These are phyloP conservation scores for Lonicera japonica DNA, from an alignment of 129 eudicot genomes.

Conservation along the genomic window DNA sequence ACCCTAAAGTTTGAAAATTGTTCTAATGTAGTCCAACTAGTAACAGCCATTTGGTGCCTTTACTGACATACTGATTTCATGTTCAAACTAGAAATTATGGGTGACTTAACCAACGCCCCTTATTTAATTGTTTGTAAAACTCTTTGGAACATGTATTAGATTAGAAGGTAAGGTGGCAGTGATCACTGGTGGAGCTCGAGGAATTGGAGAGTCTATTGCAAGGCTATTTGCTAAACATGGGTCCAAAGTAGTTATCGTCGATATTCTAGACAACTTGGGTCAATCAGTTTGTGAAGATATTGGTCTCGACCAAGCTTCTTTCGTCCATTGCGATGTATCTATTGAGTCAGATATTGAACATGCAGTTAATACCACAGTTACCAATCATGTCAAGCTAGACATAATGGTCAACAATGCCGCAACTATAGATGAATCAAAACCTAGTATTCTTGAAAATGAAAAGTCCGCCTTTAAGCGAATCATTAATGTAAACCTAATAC, in stretches of 20 bases:
- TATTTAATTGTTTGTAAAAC: too few relatives aligned
- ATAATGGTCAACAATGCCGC: slow-evolving; percentile 30
- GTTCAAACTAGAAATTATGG: too few relatives aligned
- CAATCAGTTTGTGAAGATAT: slow-evolving; percentile 12
- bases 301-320: slow-evolving; percentile 11
- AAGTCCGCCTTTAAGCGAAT: slow-evolving; percentile 22
- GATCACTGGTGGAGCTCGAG: slow-evolving; percentile 30
- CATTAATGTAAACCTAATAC: slow-evolving; percentile 11
- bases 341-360: slow-evolving; percentile 20
- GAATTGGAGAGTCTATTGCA: slow-evolving; percentile 26
- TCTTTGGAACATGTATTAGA: not conserved
- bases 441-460: slow-evolving; percentile 21
- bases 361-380: slow-evolving; percentile 15
- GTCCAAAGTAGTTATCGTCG: slow-evolving; percentile 11
- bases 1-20: too few relatives aligned
- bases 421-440: not conserved
- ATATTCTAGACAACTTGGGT: slow-evolving; percentile 22
- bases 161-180: slow-evolving; percentile 19
- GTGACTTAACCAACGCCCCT: too few relatives aligned
- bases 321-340: slow-evolving; percentile 22
- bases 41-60: too few relatives aligned
- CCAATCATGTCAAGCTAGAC: slow-evolving; percentile 23
- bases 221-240: slow-evolving; percentile 18
- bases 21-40: too few relatives aligned
- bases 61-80: too few relatives aligned